phyloP scores from a whole-genome alignment of 2,329 filamentous ascomycete genomes.

The Amauroascus niger region DNA sequence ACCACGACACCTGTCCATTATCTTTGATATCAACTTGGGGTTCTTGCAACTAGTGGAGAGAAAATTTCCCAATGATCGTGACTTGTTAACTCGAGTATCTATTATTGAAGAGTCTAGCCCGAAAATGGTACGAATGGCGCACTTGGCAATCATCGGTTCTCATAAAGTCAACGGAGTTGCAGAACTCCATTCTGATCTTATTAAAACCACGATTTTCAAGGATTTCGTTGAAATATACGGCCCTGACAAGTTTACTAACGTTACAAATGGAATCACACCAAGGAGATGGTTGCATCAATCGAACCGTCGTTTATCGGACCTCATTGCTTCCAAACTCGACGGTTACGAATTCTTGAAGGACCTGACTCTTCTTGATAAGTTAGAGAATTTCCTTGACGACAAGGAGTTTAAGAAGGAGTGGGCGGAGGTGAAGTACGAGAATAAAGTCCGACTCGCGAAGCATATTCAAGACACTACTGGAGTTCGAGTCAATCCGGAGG shows the following conservation, averaged over 20 bases:
- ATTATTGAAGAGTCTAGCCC: conserved; percentile 95
- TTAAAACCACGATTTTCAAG: conserved; percentile 99
- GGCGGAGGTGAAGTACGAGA: conserved; percentile 91
- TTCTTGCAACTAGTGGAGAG: conserved; percentile 90
- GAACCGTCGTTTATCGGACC: conserved; percentile 80
- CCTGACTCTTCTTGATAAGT: conserved; percentile 71
- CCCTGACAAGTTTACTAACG: conserved; percentile 95
- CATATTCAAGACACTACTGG: conserved; percentile 77
- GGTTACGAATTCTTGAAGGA: conserved; percentile 81
- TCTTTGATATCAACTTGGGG: conserved; percentile 93
- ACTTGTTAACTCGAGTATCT: conserved; percentile 77
- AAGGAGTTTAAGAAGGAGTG: conserved; percentile 87
- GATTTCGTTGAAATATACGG: conserved; percentile 95
- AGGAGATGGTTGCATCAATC: conserved; percentile 95
- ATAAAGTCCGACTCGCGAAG: conserved; percentile 85
- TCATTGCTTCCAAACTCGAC: conserved; percentile 84
- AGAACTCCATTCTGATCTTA: conserved; percentile 92
- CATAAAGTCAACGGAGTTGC: conserved; percentile 99
- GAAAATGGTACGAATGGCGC: conserved; percentile 98
- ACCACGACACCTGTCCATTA: conserved; percentile 89
- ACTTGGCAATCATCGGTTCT: conserved; percentile 85
- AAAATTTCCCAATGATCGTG: conserved; percentile 77
- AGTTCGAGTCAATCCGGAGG: conserved; percentile 72
- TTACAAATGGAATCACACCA: conserved; percentile 96
- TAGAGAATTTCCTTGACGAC: conserved; percentile 77